Percentiles rank a stretch among this genome's conserved stretches.
phyloP scores from a whole-genome alignment of 345 rosid genomes.

The Streptanthus diversifolius region DNA sequence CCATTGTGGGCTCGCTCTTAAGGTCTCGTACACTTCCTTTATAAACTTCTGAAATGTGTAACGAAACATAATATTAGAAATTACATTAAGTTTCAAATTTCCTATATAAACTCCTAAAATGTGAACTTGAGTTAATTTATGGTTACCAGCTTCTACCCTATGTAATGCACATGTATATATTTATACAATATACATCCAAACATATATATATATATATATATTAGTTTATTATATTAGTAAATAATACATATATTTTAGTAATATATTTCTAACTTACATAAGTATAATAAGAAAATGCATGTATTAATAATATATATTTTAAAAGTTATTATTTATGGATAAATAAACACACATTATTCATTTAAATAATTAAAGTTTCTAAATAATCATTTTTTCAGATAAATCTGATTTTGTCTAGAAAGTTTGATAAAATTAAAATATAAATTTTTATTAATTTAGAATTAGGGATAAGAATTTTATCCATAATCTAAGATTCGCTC shows the following conservation, averaged over 20 bases:
- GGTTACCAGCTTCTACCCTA: not conserved
- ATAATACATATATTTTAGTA: not conserved
- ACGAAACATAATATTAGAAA: not conserved
- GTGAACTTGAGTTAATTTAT: not conserved
- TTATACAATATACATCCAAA: not conserved
- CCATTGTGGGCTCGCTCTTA: conserved; percentile 94
- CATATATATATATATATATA: too few relatives aligned
- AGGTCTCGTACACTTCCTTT: conserved; percentile 87
- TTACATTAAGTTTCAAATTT: not conserved
- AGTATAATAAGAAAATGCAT: not conserved
- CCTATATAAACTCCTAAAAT: not conserved
- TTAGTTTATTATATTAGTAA: not conserved
- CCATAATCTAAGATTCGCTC: too few relatives aligned
- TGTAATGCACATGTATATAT: not conserved
- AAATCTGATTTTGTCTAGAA: not conserved
- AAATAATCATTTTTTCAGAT: not conserved
- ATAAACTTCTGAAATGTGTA: conserved; percentile 27
- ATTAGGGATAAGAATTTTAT: too few relatives aligned
- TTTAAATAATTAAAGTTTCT: not conserved
- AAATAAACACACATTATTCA: not conserved
- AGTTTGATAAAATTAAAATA: not conserved
- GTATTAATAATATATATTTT: not conserved
- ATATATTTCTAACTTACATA: not conserved
- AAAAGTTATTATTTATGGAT: not conserved
- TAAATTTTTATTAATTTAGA: not conserved